Evolutionary conservation across 352 stramenopile species (phyloP).

Genomic region (Phytophthora hibernalis): DNA sequence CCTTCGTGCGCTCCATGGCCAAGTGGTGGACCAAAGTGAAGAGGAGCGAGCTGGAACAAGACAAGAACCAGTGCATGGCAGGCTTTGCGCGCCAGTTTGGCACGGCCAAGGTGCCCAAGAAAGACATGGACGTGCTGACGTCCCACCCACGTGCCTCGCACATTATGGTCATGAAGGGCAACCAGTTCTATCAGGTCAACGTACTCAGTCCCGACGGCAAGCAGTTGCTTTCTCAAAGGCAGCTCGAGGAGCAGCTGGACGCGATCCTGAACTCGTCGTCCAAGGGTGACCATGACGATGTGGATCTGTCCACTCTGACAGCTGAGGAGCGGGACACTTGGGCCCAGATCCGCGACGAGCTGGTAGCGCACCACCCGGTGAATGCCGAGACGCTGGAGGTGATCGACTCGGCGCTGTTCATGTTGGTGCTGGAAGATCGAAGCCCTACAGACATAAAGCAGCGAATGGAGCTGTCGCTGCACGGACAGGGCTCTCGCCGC

Average conservation of each 20-base stretch:
- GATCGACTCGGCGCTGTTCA: conserved; percentile 92
- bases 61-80: conserved; percentile 92
- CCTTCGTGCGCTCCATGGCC: conserved; percentile 81
- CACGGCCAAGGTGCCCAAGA: conserved; percentile 83
- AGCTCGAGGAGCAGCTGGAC: conserved; percentile 71
- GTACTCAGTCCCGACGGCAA: conserved; percentile 86
- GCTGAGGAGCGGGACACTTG: conserved; percentile 88
- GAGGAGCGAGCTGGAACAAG: conserved; percentile 86
- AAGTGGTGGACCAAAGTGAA: conserved; percentile 93
- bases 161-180: conserved; percentile 90
- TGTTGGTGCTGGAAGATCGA: conserved; percentile 88
- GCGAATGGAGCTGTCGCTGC: conserved; percentile 84
- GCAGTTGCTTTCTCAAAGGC: conserved; percentile 75
- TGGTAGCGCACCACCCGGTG: conserved; percentile 70
- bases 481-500: conserved; percentile 81
- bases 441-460: conserved; percentile 70
- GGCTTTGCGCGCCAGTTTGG: conserved; percentile 89
- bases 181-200: conserved; percentile 87
- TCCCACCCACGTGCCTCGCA: conserved; percentile 83
- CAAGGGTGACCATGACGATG: conserved; percentile 55
- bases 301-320: conserved; percentile 82
- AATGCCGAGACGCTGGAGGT: conserved; percentile 75
- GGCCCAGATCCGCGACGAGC: conserved; percentile 75
- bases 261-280: conserved; percentile 68
- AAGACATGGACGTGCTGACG: conserved; percentile 73